phyloP scores from a whole-genome alignment of 1,139 yeast species.

The Scheffersomyces segobiensis region DNA sequence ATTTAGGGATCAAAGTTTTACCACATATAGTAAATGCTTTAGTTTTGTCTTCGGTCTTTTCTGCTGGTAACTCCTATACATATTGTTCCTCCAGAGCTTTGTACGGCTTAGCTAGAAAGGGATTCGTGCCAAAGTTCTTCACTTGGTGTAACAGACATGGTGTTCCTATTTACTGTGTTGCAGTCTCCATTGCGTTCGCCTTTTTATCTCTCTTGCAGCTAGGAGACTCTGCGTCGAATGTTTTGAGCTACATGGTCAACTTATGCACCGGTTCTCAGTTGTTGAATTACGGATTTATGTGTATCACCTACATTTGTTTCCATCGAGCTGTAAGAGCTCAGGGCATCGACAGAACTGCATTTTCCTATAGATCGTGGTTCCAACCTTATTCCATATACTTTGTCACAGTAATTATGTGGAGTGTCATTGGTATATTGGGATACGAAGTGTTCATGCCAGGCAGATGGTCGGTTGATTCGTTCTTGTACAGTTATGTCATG shows the following conservation, averaged over 20 bases:
- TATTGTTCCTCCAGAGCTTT: slow-evolving; percentile 46
- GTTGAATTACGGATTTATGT: slow-evolving; percentile 67
- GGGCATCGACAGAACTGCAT: slow-evolving; percentile 28
- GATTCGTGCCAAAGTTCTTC: slow-evolving; percentile 41
- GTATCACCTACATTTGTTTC: slow-evolving; percentile 59
- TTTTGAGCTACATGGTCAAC: slow-evolving; percentile 72
- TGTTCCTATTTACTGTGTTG: slow-evolving; percentile 52
- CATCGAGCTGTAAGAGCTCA: slow-evolving; percentile 56
- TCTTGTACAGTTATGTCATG: slow-evolving; percentile 46
- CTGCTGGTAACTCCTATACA: slow-evolving; percentile 47
- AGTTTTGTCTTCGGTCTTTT: slow-evolving; percentile 37
- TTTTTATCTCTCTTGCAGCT: slow-evolving; percentile 55
- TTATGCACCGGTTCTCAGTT: slow-evolving; percentile 80
- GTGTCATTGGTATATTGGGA: slow-evolving; percentile 42
- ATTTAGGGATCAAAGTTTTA: slow-evolving; percentile 35
- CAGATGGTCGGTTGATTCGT: slow-evolving; percentile 31
- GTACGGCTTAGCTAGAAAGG: slow-evolving; percentile 39
- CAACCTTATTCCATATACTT: slow-evolving; percentile 33
- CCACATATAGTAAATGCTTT: slow-evolving; percentile 45
- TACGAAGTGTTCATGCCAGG: slow-evolving; percentile 40
- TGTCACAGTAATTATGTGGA: slow-evolving; percentile 31
- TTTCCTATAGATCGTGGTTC: slow-evolving; percentile 33
- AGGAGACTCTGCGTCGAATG: slow-evolving; percentile 60
- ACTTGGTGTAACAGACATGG: slow-evolving; percentile 49
- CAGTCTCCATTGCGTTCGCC: slow-evolving; percentile 31